Conservation (phyloP, 495 filamentous ascomycete genomes). For the Penicillium bialowiezense region DNA sequence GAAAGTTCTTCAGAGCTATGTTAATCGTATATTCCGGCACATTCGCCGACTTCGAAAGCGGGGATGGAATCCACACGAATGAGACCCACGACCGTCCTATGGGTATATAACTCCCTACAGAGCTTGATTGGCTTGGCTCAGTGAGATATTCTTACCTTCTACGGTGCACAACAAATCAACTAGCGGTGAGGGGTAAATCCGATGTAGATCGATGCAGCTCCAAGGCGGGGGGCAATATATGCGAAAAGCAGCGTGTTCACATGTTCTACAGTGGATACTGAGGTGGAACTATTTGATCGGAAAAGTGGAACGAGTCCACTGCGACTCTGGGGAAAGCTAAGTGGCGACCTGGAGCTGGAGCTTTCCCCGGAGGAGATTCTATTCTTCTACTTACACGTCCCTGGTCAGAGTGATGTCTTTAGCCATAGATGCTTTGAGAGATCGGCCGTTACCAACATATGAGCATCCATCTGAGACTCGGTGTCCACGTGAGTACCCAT, state of each 20-base stretch:
- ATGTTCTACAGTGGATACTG: not conserved
- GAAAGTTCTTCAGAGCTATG: too few species aligned
- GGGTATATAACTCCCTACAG: not conserved
- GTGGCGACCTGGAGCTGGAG: not conserved
- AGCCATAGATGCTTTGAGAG: too few species aligned
- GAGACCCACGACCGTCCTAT: too few species aligned
- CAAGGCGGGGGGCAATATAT: not conserved
- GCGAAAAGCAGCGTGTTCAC: not conserved
- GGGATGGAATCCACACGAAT: too few species aligned
- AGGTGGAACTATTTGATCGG: not conserved
- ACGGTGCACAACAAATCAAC: not conserved
- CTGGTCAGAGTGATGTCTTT: too few species aligned
- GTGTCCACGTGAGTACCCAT: not conserved
- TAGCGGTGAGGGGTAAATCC: conserved; percentile 1
- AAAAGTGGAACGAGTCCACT: conserved; percentile 4
- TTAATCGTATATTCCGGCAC: too few species aligned
- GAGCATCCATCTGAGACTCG: conserved; percentile 4
- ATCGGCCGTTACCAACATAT: not conserved
- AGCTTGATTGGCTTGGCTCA: not conserved
- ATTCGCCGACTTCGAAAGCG: too few species aligned
- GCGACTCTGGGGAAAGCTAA: not conserved
- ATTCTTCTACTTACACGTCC: too few species aligned
- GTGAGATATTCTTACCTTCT: too few species aligned
- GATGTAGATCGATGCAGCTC: not conserved
- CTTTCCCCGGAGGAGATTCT: too few species aligned